phyloP scores from a whole-genome alignment of 352 stramenopile species.

The Pythium brassicae region DNA sequence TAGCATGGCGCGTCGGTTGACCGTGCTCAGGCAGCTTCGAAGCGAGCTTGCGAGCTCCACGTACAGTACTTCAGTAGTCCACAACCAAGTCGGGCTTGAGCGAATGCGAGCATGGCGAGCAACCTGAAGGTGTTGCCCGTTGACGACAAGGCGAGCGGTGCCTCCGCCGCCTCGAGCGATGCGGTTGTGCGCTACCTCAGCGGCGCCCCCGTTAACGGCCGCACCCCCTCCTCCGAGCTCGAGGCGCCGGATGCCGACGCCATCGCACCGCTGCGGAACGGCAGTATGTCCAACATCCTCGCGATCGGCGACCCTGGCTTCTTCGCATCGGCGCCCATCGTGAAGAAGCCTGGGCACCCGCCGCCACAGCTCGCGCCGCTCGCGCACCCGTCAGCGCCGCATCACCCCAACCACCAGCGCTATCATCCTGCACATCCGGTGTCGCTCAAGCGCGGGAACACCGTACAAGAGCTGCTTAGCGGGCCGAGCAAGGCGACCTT shows the following conservation, averaged over 20 bases:
- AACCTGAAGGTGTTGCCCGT: slow-evolving; percentile 15
- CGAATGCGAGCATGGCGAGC: not conserved
- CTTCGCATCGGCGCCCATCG: not conserved
- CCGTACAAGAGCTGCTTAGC: slow-evolving; percentile 2
- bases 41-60: too few species aligned
- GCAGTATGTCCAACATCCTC: slow-evolving; percentile 9
- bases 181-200: slow-evolving; percentile 7
- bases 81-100: too few species aligned
- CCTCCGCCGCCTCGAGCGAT: slow-evolving; percentile 4
- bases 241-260: slow-evolving; percentile 4
- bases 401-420: not conserved
- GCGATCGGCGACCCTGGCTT: slow-evolving; percentile 10
- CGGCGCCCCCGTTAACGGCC: not conserved
- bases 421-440: not conserved
- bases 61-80: too few species aligned
- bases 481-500: slow-evolving; percentile 2
- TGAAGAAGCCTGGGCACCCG: slow-evolving; percentile 7
- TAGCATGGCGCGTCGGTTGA: too few species aligned
- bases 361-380: not conserved
- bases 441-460: slow-evolving; percentile 4
- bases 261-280: slow-evolving; percentile 12
- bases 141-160: slow-evolving; percentile 6
- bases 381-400: not conserved
- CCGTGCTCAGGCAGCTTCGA: too few species aligned
- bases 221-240: not conserved